Percentiles rank a stretch among this genome's conserved stretches.
These are phyloP conservation scores for Penicillium decumbens DNA, from an alignment of 2,329 filamentous ascomycete genomes.

Conservation along the genomic window DNA sequence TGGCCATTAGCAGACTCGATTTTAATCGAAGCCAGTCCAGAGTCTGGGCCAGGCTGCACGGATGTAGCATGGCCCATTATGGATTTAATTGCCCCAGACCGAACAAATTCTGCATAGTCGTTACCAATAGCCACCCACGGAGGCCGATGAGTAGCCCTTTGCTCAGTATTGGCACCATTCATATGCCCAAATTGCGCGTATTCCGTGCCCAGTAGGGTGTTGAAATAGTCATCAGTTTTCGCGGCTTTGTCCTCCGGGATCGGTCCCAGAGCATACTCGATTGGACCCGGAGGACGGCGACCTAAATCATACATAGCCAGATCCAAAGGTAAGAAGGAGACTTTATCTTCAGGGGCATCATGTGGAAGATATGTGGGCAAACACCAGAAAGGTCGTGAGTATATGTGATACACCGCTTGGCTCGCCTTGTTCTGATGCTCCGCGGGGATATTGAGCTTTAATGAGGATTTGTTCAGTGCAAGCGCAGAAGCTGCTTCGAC, in stretches of 20 bases:
- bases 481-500: slow-evolving; percentile 71
- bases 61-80: slow-evolving; percentile 41
- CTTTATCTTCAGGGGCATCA: slow-evolving; percentile 13
- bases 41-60: slow-evolving; percentile 5
- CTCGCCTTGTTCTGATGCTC: background rate
- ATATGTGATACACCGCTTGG: slow-evolving; percentile 60
- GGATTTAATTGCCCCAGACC: slow-evolving; percentile 56
- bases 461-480: slow-evolving; percentile 65
- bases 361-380: slow-evolving; percentile 54
- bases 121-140: slow-evolving; percentile 67
- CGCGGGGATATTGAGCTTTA: slow-evolving; percentile 19
- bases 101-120: slow-evolving; percentile 68
- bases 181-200: slow-evolving; percentile 39
- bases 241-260: slow-evolving; percentile 57
- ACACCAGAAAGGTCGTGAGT: slow-evolving; percentile 67
- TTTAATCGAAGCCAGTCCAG: slow-evolving; percentile 27
- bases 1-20: slow-evolving; percentile 35
- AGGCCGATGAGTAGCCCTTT: slow-evolving; percentile 47
- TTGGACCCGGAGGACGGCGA: slow-evolving; percentile 53
- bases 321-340: slow-evolving; percentile 67
- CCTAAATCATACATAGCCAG: slow-evolving; percentile 66
- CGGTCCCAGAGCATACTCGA: slow-evolving; percentile 62
- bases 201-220: slow-evolving; percentile 43
- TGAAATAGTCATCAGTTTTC: slow-evolving; percentile 49
- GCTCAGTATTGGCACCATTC: slow-evolving; percentile 36